Conservation (phyloP, 73 alveolate genomes). For the Blepharisma japonicum region DNA sequence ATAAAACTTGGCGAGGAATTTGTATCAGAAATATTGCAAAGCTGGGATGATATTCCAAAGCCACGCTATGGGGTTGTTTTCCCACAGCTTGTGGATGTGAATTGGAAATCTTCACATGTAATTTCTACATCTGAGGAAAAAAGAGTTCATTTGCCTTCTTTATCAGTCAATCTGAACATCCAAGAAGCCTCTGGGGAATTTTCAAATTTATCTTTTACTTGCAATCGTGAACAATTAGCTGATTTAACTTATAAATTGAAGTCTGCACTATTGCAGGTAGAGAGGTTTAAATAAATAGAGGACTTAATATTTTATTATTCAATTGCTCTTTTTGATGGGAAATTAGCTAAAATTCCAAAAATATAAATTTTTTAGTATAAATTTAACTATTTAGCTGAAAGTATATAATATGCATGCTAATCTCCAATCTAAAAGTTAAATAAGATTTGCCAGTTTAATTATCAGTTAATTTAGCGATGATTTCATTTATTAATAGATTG, state of each 20-base stretch:
- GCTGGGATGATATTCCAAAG: neutral
- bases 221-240: conserved; percentile 16
- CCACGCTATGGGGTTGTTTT: neutral
- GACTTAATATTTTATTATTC: too few species aligned
- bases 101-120: conserved; percentile 17
- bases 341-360: too few species aligned
- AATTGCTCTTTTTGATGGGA: too few species aligned
- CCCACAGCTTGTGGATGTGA: conserved; percentile 3
- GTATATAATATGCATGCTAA: too few species aligned
- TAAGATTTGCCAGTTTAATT: too few species aligned
- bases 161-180: neutral
- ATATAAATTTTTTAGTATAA: too few species aligned
- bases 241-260: conserved; percentile 12
- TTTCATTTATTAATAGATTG: too few species aligned
- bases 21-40: neutral
- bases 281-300: too few species aligned
- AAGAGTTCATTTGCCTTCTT: conserved; percentile 14
- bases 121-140: neutral
- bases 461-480: too few species aligned
- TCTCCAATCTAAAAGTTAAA: too few species aligned
- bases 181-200: conserved; percentile 11
- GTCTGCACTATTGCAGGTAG: neutral
- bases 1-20: neutral
- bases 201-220: neutral
- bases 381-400: too few species aligned